Evolutionary conservation across 441 rosid genomes (phyloP).

Genomic region (Pelargonium fulgidum): DNA sequence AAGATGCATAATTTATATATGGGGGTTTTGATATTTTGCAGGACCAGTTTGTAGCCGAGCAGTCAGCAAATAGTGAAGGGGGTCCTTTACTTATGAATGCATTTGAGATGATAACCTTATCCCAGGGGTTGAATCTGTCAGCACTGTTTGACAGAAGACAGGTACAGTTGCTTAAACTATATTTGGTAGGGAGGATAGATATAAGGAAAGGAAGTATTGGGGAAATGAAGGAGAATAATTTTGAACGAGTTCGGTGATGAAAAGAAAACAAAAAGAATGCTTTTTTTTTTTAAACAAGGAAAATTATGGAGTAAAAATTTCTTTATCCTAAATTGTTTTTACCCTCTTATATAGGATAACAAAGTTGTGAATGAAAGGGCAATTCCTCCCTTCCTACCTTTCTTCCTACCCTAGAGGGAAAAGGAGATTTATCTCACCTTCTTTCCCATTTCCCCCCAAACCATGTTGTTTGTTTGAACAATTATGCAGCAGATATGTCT

Average conservation of each 20-base stretch:
- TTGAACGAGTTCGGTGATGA: neutral
- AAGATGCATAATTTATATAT: constrained; percentile 4
- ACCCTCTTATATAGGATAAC: neutral
- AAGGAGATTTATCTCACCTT: neutral
- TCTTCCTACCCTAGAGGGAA: neutral
- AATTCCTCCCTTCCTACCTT: neutral
- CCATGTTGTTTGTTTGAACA: neutral
- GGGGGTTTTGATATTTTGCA: constrained; percentile 31
- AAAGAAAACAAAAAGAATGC: neutral
- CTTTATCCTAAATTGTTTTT: no score
- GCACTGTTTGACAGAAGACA: constrained; percentile 81
- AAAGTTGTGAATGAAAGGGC: neutral
- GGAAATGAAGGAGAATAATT: neutral
- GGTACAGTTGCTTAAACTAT: constrained; percentile 33
- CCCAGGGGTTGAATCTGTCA: constrained; percentile 87
- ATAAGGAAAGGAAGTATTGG: neutral
- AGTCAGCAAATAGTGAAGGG: constrained; percentile 34
- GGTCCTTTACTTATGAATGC: constrained; percentile 87
- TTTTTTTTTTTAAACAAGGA: neutral
- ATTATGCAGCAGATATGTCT: neutral
- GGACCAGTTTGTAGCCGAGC: constrained; percentile 66
- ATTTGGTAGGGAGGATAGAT: neutral
- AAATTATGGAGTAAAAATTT: neutral
- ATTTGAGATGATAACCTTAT: constrained; percentile 90
- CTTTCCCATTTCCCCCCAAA: neutral